Conservation (phyloP, 345 rosid genomes). For the Gossypium rotundifolium region DNA sequence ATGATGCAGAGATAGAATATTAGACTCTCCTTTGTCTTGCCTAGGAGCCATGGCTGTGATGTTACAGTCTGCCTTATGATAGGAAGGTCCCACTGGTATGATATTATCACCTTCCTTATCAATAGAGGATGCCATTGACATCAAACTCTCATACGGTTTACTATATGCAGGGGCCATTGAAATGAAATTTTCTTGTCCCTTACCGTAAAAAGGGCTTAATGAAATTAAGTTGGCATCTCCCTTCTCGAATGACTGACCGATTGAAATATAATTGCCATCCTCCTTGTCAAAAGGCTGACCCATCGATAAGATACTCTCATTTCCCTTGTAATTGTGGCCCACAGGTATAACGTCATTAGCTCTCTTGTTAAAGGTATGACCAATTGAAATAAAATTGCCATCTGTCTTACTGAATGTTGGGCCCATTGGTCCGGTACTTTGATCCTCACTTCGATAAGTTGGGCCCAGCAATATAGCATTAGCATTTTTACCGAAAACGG, state of each 20-base stretch:
- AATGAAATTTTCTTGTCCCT: slow-evolving; percentile 24
- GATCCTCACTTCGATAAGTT: slow-evolving; percentile 16
- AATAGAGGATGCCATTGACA: slow-evolving; percentile 27
- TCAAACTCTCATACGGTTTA: slow-evolving; percentile 29
- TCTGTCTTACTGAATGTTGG: slow-evolving; percentile 17
- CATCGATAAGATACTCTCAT: slow-evolving; percentile 26
- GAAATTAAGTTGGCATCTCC: slow-evolving; percentile 25
- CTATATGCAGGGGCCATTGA: slow-evolving; percentile 30
- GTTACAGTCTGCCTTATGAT: slow-evolving; percentile 28
- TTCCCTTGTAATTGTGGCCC: slow-evolving; percentile 28
- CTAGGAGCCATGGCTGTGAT: slow-evolving; percentile 19
- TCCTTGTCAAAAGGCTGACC: slow-evolving; percentile 32
- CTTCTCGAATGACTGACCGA: slow-evolving; percentile 39
- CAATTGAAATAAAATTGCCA: slow-evolving; percentile 24
- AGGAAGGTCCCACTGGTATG: slow-evolving; percentile 28
- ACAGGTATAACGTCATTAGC: slow-evolving; percentile 23
- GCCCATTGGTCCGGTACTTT: slow-evolving; percentile 21
- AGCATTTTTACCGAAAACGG: slow-evolving; percentile 23
- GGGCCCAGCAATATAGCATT: slow-evolving; percentile 22
- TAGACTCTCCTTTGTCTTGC: slow-evolving; percentile 35
- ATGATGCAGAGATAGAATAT: slow-evolving; percentile 33
- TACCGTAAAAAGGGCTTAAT: slow-evolving; percentile 32
- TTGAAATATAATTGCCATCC: slow-evolving; percentile 26
- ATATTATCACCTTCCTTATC: slow-evolving; percentile 30
- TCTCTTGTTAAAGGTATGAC: slow-evolving; percentile 24